Percentiles rank a stretch among this genome's conserved stretches.
Evolutionary conservation across 2,329 filamentous ascomycete species (phyloP).

Genomic region (Didymella lethalis): DNA sequence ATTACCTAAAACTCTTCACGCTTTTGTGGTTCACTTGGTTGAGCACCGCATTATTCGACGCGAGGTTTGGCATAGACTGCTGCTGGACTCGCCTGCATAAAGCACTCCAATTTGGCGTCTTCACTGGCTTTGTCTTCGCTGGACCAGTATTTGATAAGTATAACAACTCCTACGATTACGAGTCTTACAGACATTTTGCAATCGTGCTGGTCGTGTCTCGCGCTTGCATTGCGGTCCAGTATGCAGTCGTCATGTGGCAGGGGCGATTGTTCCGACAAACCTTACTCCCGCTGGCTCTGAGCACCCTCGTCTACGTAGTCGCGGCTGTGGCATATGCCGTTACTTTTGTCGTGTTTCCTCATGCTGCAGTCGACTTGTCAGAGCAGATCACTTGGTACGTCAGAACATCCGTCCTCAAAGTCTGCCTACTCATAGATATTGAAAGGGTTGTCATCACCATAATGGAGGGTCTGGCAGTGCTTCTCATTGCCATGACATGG

Average conservation of each 20-base stretch:
- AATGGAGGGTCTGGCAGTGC: constrained; percentile 31
- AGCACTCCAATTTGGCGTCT: constrained; percentile 67
- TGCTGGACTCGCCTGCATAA: constrained; percentile 69
- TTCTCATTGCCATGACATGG: constrained; percentile 49
- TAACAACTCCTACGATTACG: constrained; percentile 24
- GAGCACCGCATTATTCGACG: constrained; percentile 68
- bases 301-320: constrained; percentile 24
- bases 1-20: constrained; percentile 63
- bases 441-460: constrained; percentile 32
- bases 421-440: constrained; percentile 4
- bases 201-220: constrained; percentile 32
- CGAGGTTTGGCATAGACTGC: constrained; percentile 70
- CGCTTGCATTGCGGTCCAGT: constrained; percentile 29
- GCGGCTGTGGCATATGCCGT: constrained; percentile 28
- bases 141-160: constrained; percentile 53
- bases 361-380: constrained; percentile 19
- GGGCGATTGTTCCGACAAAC: constrained; percentile 33
- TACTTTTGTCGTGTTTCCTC: constrained; percentile 24
- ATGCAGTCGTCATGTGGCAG: constrained; percentile 35
- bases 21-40: constrained; percentile 74
- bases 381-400: constrained; percentile 33
- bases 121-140: constrained; percentile 70
- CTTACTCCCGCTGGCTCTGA: constrained; percentile 30
- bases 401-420: background rate
- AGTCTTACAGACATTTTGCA: constrained; percentile 29